A percentile compares a stretch with the other conserved stretches of the same genome.
phyloP scores from a whole-genome alignment of 345 rosid species.

The Barbarea vulgaris region DNA sequence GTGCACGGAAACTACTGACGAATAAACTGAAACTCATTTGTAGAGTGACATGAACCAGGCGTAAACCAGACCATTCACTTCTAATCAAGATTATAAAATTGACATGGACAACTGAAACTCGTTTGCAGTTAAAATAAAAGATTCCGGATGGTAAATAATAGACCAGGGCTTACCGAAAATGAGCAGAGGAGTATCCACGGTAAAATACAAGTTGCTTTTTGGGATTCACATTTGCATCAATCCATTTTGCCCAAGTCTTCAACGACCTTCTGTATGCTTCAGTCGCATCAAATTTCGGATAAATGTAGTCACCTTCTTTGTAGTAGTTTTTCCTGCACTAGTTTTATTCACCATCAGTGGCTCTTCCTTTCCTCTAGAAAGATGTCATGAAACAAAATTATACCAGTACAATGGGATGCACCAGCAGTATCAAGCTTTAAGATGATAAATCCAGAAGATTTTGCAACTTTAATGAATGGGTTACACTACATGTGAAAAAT shows the following conservation, averaged over 20 bases:
- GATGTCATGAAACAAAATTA: constrained; percentile 15
- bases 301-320: constrained; percentile 84
- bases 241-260: constrained; percentile 91
- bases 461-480: not conserved
- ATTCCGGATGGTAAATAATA: not conserved
- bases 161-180: constrained; percentile 63
- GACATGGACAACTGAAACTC: constrained; percentile 12
- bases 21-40: not conserved
- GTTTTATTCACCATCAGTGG: constrained; percentile 13
- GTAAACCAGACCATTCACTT: not conserved
- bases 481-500: not conserved
- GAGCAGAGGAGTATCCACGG: constrained; percentile 96
- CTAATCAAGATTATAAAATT: constrained; percentile 8
- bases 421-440: constrained; percentile 1
- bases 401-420: constrained; percentile 5
- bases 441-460: constrained; percentile 7
- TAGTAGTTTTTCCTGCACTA: constrained; percentile 83
- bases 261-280: constrained; percentile 88
- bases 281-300: constrained; percentile 76
- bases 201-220: constrained; percentile 70
- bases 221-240: constrained; percentile 58
- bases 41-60: not conserved
- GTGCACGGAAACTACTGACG: not conserved
- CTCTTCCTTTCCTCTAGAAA: not conserved
- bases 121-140: not conserved